Conservation (phyloP, 176 grass and related monocot species). For the Paspalum notatum region DNA sequence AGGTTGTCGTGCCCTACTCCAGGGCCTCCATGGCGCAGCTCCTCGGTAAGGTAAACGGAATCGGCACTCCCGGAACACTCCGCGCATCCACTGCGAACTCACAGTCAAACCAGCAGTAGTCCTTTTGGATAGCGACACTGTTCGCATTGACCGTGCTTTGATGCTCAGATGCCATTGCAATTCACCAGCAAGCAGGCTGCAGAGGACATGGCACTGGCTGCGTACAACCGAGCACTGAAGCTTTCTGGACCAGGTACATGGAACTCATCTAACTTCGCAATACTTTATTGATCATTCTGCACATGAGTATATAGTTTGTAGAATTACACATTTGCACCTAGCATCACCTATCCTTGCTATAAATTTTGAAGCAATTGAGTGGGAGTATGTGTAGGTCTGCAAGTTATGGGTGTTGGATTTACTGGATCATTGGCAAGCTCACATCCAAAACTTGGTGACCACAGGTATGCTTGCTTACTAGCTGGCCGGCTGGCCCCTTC, state of each 20-base stretch:
- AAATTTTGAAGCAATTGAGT: background rate
- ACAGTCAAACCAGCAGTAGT: background rate
- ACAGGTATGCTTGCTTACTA: constrained; percentile 56
- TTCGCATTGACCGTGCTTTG: constrained; percentile 16
- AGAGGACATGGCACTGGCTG: constrained; percentile 81
- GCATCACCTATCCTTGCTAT: background rate
- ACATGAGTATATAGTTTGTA: background rate
- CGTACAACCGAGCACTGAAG: constrained; percentile 87
- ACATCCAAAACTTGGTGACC: constrained; percentile 79
- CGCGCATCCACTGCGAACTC: background rate
- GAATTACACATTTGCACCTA: background rate
- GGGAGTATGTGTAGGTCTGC: constrained; percentile 44
- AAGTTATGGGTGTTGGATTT: constrained; percentile 90
- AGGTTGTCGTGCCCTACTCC: constrained; percentile 90
- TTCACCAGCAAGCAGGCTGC: constrained; percentile 76
- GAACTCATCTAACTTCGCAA: background rate
- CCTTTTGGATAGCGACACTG: background rate
- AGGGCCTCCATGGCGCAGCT: constrained; percentile 77
- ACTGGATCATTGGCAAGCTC: constrained; percentile 84
- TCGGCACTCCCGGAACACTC: background rate
- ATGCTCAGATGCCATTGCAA: constrained; percentile 72
- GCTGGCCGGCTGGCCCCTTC: background rate
- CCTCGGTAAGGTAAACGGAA: constrained; percentile 71
- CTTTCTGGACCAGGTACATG: constrained; percentile 80
- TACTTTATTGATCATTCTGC: background rate